Base-by-base conservation (phyloP, 2,329 filamentous ascomycete species). In the Coleophoma cylindrospora region DNA sequence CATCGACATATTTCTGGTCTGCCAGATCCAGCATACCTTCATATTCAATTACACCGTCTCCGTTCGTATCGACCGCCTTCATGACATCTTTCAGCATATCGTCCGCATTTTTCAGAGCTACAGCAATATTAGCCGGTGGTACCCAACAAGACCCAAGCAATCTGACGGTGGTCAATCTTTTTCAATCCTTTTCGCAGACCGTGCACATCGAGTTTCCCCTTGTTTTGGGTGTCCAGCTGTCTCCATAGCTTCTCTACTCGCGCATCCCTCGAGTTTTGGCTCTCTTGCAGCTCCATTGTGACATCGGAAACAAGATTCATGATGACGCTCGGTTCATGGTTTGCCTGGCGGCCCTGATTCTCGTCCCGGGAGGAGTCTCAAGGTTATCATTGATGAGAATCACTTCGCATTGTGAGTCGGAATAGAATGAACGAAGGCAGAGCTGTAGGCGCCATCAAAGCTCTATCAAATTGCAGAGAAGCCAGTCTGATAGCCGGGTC, bases 161-260 rank as follows among this genome's bases (percentile, higher is more conserved):
- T 67, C 84, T 72, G 72, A 95, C 91, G 94, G 68, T 99, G 94
- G 68, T 97, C 91, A 63, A 97, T 90, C 69, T 84, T 88, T 67
- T 77, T 83, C 64, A 99, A 72, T 4, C 92, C 94, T 71, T 84
- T 89, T 71, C 91, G 87, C 60, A 99, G 74, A 33, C 84, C 91
- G 67, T 86, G 84, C 57, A 95, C 75, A 70, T 97, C 91, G 61
- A 99, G 77, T 67, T 89, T 84, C 52, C 89, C 89, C 61, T 86
- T 84, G 52, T 79, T 77, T 57, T 83, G 80, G 57, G 86, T 85
- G 68, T 95, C 91, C 58, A 99, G 80, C 63, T 81, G 84, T 65
- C 74, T 75, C 91, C 92, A 97, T 64, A 97, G 81, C 67, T 84
- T 79, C 71, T 90, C 85, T 62, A 96, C 81, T 64, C 91, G 82